phyloP scores from a whole-genome alignment of 345 rosid species.

The Citrus medica region DNA sequence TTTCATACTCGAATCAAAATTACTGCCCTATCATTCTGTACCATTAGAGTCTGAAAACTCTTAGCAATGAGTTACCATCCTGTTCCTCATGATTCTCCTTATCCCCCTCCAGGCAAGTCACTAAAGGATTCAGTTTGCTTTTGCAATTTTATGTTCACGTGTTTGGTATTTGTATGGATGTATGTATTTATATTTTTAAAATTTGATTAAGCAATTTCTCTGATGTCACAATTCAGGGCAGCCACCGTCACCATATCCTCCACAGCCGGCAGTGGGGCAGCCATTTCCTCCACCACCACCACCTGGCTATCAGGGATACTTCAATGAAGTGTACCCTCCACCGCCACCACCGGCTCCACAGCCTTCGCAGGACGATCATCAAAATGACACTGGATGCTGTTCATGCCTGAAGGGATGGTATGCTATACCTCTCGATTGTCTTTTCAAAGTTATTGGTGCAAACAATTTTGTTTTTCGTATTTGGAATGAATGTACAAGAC shows the following conservation, averaged over 20 bases:
- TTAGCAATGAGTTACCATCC: constrained; percentile 29
- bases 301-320: constrained; percentile 32
- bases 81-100: constrained; percentile 14
- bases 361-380: background rate
- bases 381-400: constrained; percentile 21
- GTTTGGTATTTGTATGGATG: no score
- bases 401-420: constrained; percentile 38
- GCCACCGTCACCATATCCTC: constrained; percentile 12
- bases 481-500: background rate
- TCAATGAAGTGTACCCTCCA: constrained; percentile 23
- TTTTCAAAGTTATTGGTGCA: background rate
- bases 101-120: constrained; percentile 13
- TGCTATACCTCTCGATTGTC: background rate
- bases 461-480: background rate
- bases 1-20: background rate
- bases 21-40: background rate
- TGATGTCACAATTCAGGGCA: constrained; percentile 18
- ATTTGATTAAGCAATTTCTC: background rate
- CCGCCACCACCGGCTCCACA: constrained; percentile 19
- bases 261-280: constrained; percentile 14
- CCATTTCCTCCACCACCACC: constrained; percentile 18
- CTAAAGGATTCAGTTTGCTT: background rate
- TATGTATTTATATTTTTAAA: no score
- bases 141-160: background rate
- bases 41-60: background rate